Base-by-base conservation (phyloP, 495 filamentous ascomycete genomes). In the Aspergillus asperescens region DNA sequence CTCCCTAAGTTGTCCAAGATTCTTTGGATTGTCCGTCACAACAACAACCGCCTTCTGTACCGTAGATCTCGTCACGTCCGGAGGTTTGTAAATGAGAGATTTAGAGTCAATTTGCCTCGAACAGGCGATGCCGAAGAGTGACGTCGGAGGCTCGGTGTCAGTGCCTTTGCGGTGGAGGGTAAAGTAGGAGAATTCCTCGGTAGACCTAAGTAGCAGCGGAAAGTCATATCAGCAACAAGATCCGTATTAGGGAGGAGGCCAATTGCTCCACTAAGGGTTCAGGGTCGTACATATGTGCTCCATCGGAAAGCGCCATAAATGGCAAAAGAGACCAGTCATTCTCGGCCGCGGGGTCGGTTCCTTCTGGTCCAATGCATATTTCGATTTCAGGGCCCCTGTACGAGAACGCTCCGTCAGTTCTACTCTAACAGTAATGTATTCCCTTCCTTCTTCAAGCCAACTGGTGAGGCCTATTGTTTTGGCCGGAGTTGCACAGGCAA, bases 41-140 rank as follows among this genome's bases (percentile, higher is more conserved):
- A 95, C 91, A 48, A 97, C 91, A n/a, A 98, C 90, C 7, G 93
- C 93, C 70, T 98, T 98, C 65, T 98, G 93, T 25, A 98, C 93
- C 3, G 93, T 96, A 43, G 88, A 93, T 52, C 93, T 79, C 7
- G 93, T 98, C 48, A 97, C 93, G 45, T 97, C 94, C 23, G 87
- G 76, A 1, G 90, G 85, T 39, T 88, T 79, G 58, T 87, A 79
- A 45, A 88, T 75, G 48, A 98, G 77, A 52, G 85, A 75, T 20
- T 79, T 83, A 9, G 91, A 79, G 59, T 95, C 88, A 53, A 98
- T 77, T 70, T 97, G 93, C 46, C 92, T 79, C 13, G 90, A 95
- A 65, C 93, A 98, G 9, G 91, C 87, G 59, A 98, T 97, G 53
- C 93, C 93, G 68, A 98, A 97, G 19, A 97, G 82, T 24, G 89